phyloP scores from a whole-genome alignment of 2,329 filamentous ascomycete genomes.

The Phialophora expanda region DNA sequence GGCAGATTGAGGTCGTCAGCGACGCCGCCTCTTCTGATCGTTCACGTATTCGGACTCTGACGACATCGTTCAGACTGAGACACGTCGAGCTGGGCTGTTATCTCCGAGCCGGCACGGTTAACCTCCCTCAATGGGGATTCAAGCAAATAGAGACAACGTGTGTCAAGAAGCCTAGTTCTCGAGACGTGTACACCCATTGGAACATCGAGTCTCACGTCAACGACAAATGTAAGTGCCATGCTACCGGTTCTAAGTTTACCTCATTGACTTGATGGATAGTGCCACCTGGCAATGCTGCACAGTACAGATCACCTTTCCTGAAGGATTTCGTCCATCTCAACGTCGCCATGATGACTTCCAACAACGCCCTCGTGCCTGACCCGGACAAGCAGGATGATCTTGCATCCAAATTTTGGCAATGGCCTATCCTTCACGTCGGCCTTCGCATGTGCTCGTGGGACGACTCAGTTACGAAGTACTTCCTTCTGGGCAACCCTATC shows the following conservation, averaged over 20 bases:
- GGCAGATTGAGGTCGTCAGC: slow-evolving; percentile 87
- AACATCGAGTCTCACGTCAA: slow-evolving; percentile 96
- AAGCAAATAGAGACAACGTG: slow-evolving; percentile 99
- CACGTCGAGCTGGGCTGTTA: slow-evolving; percentile 87
- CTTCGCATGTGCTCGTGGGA: slow-evolving; percentile 99
- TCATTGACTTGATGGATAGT: slow-evolving; percentile 60
- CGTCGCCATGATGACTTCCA: slow-evolving; percentile 99
- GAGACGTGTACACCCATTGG: slow-evolving; percentile 97
- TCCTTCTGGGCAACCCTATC: slow-evolving; percentile 93
- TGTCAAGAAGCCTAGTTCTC: slow-evolving; percentile 87
- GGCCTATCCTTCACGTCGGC: slow-evolving; percentile 93
- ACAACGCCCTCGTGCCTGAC: slow-evolving; percentile 96
- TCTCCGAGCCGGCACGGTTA: slow-evolving; percentile 90
- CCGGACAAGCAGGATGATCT: slow-evolving; percentile 99
- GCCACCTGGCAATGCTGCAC: slow-evolving; percentile 82
- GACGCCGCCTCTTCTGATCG: slow-evolving; percentile 87
- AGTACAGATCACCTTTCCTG: slow-evolving; percentile 95
- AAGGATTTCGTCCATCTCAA: slow-evolving; percentile 98
- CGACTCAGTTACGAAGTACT: slow-evolving; percentile 94
- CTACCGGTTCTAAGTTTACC: slow-evolving; percentile 10
- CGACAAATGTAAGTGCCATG: slow-evolving; percentile 74
- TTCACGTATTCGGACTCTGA: slow-evolving; percentile 85
- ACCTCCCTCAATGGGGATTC: slow-evolving; percentile 98
- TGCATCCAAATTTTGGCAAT: slow-evolving; percentile 97
- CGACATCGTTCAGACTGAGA: slow-evolving; percentile 86